These are phyloP conservation scores for Diaporthe humulicola DNA, from an alignment of 2,329 filamentous ascomycete genomes.

Conservation along the genomic window DNA sequence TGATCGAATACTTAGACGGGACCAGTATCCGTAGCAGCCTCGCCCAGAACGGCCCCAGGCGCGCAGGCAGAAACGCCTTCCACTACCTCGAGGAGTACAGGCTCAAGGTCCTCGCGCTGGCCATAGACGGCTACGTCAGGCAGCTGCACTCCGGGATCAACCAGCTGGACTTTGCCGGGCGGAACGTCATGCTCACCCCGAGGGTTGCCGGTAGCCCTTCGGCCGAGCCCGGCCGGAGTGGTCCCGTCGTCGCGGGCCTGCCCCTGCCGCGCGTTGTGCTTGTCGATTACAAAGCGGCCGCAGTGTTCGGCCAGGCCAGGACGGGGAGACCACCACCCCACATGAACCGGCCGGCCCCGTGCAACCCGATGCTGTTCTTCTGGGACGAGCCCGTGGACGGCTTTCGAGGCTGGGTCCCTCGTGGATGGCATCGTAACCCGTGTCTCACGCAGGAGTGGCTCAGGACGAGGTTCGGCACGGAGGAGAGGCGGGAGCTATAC, in stretches of 20 bases:
- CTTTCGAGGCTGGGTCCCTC: neutral
- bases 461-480: neutral
- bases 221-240: neutral
- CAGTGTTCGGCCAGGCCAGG: neutral
- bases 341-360: neutral
- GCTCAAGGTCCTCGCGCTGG: constrained; percentile 9
- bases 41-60: neutral
- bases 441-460: neutral
- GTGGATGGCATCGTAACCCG: neutral
- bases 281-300: neutral
- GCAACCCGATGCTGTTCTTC: neutral
- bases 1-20: neutral
- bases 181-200: constrained; percentile 7
- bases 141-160: constrained; percentile 4
- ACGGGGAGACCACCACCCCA: neutral
- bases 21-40: neutral
- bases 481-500: neutral
- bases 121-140: constrained; percentile 12
- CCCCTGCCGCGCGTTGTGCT: neutral
- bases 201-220: no score
- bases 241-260: neutral
- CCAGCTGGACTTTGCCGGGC: constrained; percentile 2
- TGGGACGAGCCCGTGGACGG: neutral
- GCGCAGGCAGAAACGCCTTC: neutral
- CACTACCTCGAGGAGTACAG: neutral